These are phyloP conservation scores for Neurospora sp. DNA, from an alignment of 495 filamentous ascomycete species.

Conservation along the genomic window DNA sequence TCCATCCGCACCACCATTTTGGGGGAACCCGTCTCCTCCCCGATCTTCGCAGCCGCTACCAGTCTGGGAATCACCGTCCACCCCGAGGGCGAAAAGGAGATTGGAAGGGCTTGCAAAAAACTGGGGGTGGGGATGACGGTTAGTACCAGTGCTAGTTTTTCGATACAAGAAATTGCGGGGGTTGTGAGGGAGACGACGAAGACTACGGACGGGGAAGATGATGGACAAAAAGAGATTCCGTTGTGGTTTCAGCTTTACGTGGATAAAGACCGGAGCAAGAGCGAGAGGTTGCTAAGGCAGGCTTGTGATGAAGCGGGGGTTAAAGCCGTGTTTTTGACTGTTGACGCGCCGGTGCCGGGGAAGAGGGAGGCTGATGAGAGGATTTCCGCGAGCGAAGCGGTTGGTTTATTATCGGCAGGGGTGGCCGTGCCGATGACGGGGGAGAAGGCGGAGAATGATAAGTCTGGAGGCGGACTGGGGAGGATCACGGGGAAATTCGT, in stretches of 20 bases:
- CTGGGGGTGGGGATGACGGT: slow-evolving; percentile 43
- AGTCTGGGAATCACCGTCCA: slow-evolving; percentile 67
- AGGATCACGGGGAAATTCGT: slow-evolving; percentile 64
- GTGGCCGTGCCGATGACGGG: slow-evolving; percentile 45
- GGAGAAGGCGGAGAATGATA: slow-evolving; percentile 50
- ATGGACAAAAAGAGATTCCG: slow-evolving; percentile 9
- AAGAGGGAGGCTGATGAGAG: slow-evolving; percentile 56
- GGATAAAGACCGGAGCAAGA: slow-evolving; percentile 61
- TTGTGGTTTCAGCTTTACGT: slow-evolving; percentile 83
- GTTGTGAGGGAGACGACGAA: slow-evolving; percentile 24
- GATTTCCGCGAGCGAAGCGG: slow-evolving; percentile 42
- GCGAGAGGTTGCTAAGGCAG: slow-evolving; percentile 45
- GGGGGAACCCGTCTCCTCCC: slow-evolving; percentile 45
- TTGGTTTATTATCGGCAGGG: slow-evolving; percentile 13
- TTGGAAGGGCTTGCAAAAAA: slow-evolving; percentile 50
- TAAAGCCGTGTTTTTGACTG: slow-evolving; percentile 56
- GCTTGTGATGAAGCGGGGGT: slow-evolving; percentile 46
- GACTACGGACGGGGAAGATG: background rate
- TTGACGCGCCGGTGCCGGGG: slow-evolving; percentile 55
- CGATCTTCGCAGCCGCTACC: slow-evolving; percentile 65
- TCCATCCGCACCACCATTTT: slow-evolving; percentile 51
- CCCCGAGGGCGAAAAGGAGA: slow-evolving; percentile 59
- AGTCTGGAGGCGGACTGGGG: slow-evolving; percentile 59
- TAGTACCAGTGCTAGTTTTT: slow-evolving; percentile 63
- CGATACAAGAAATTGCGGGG: slow-evolving; percentile 49